Base-by-base conservation (phyloP, 2,329 filamentous ascomycete species). In the Botrytis pseudocinerea region DNA sequence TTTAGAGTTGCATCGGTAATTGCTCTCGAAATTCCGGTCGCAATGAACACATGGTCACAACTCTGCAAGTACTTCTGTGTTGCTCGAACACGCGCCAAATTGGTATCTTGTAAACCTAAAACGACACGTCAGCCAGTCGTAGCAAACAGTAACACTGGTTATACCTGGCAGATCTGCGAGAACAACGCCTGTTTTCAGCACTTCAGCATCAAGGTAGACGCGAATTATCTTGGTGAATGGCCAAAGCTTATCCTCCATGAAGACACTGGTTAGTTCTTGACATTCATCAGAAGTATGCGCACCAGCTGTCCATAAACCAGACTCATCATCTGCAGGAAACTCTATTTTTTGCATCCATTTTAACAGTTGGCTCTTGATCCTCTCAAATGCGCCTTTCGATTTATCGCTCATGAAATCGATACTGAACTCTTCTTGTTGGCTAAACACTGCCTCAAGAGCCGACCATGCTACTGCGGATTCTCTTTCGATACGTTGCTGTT, bases 41-140 rank as follows among this genome's bases (percentile, higher is more conserved):
- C 81, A 22, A 82, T 77, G 22, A 83, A 78, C 14, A 83, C 76
- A 32, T 80, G 79, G 64, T 82, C 79, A 76, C 81, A 83, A 40
- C 78, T 79, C 48, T 54, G 48, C 25, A 54, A 54, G 69, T 82
- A 83, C 35, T 78, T 78, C 54, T 82, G 79, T n/a, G 82, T 82
- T 10, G 78, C 78, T 71, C 77, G 75, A 3, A 83, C 80, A 73
- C 82, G 77, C 20, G 82, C 82, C 48, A 82, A 65, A 73, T 82
- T 82, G 1, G 81, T 81, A 71, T 83, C 80, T 66, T 82, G 79
- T 5, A 82, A 75, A n/a, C 77, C 80, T 77, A 62, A 25, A 61
- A 12, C 14, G 35, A 22, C 40, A 8, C 35, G 35, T 28, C 18
- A 54, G 48, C 48, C 48, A 54, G 48, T 54, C 5, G 5, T 12